Conservation (phyloP, 257 asterid species). For the Phtheirospermum japonicum region DNA sequence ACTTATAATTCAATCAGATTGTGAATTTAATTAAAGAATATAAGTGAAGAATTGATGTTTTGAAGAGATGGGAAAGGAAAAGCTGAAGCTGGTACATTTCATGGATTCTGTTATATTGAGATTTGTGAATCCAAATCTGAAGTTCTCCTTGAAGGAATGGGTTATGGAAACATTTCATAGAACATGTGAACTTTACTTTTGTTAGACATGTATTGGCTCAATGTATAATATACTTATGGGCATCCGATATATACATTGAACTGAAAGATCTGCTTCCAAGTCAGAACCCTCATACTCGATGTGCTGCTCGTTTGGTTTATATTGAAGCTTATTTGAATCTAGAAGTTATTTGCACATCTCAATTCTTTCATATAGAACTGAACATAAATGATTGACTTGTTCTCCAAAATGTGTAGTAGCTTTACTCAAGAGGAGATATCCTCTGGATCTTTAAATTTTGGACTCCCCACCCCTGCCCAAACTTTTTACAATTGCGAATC, state of each 20-base stretch:
- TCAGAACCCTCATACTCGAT: neutral
- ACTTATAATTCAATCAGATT: too few species aligned
- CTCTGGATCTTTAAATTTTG: neutral
- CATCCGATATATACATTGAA: neutral
- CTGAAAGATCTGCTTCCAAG: neutral
- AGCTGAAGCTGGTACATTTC: neutral
- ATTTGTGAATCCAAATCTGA: neutral
- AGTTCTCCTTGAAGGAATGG: neutral
- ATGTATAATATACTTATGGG: neutral
- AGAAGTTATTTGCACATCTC: constrained; percentile 8
- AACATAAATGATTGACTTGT: constrained; percentile 8
- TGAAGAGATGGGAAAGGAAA: neutral
- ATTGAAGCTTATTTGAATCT: neutral
- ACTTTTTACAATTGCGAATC: constrained; percentile 9
- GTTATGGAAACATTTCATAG: neutral
- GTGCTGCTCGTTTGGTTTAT: neutral
- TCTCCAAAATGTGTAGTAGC: neutral
- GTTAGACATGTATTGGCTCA: neutral
- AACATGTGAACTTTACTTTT: neutral
- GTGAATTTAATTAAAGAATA: too few species aligned
- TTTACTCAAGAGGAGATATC: constrained; percentile 5
- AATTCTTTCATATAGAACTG: constrained; percentile 1
- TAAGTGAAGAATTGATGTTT: neutral
- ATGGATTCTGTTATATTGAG: neutral
- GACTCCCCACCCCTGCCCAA: neutral